Evolutionary conservation across 2,329 filamentous ascomycete species (phyloP), one percentile per base, ranked within the genome.

Genomic region (Boeremia exigua): DNA sequence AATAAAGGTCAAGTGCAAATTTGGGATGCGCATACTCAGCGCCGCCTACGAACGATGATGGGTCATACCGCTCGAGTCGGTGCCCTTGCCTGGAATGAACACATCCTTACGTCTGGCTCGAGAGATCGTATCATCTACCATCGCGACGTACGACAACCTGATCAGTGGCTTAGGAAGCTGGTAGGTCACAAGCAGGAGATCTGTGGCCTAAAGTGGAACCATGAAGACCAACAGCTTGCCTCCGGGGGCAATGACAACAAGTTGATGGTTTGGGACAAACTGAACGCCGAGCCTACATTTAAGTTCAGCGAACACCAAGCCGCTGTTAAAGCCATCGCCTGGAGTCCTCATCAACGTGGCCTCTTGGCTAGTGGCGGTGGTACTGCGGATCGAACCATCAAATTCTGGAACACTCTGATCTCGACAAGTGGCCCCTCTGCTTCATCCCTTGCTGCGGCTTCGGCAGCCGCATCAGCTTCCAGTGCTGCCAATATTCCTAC

Each of bases 211-310:
- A 93, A 93, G 68, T 99, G 95, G 95, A 99, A 99, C 69, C 91
- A 90, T 54, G 93, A 98, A 66, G 94, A 97, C 68, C 91, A 92
- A 5, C 95, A 99, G 74, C 83, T 99, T 25, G 95, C 95, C 11
- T 96, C 91, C 51, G 95, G 95, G 45, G 95, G 95, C 6, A 99
- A 99, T 75, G 95, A 99, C 79, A 99, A 99, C 79, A 98, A 98
- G 74, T 83, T 99, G 40, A 95, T 98, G 85, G 92, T 99, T 23
- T 99, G 95, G 95, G 95, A 99, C 69, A 96, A 96, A 73, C 83
- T 97, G 55, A 91, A 88, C n/a, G 90, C 96, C 66, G 91, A 92
- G 7, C 95, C 95, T 1, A 82, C 96, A 2, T 96, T 91, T 82
- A 96, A 96, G 67, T 98, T 96, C 76, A 90, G 90, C 15, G 93